phyloP scores from a whole-genome alignment of 495 filamentous ascomycete genomes.

The Cairneyella variabilis region DNA sequence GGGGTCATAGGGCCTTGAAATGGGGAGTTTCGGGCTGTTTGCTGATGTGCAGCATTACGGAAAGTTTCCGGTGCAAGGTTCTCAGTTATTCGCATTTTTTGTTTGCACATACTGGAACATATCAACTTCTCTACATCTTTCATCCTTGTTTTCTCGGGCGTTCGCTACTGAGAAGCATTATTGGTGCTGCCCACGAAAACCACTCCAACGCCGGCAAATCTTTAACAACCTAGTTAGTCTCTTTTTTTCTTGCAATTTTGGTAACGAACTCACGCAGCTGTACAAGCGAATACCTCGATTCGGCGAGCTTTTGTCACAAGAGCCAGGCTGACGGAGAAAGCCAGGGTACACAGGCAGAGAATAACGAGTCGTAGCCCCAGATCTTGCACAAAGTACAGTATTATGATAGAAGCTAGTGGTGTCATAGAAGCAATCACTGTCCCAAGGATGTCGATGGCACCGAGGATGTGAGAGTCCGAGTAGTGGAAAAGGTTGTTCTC shows the following conservation, averaged over 20 bases:
- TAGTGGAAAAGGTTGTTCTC: not conserved
- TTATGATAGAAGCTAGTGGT: conserved; percentile 1
- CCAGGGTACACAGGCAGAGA: not conserved
- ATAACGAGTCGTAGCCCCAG: not conserved
- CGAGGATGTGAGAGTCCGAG: not conserved
- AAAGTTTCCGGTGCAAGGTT: no score
- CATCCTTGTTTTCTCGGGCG: no score
- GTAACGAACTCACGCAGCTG: conserved; percentile 6
- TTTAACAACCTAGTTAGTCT: not conserved
- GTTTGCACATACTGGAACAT: no score
- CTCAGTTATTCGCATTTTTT: no score
- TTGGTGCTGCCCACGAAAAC: conserved; percentile 4
- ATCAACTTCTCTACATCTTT: no score
- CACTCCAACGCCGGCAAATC: conserved; percentile 1
- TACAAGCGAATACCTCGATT: conserved; percentile 10
- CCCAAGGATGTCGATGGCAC: not conserved
- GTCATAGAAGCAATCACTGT: conserved; percentile 1
- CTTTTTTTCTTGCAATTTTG: not conserved
- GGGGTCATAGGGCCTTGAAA: no score
- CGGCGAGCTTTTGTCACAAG: conserved; percentile 3
- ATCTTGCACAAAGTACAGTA: conserved; percentile 6
- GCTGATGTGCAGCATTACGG: no score
- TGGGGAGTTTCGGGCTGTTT: no score
- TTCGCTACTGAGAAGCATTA: no score
- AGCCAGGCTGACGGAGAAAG: not conserved